Base-by-base conservation (phyloP, 2,329 filamentous ascomycete species). In the Dothidotthia symphoricarpi region DNA sequence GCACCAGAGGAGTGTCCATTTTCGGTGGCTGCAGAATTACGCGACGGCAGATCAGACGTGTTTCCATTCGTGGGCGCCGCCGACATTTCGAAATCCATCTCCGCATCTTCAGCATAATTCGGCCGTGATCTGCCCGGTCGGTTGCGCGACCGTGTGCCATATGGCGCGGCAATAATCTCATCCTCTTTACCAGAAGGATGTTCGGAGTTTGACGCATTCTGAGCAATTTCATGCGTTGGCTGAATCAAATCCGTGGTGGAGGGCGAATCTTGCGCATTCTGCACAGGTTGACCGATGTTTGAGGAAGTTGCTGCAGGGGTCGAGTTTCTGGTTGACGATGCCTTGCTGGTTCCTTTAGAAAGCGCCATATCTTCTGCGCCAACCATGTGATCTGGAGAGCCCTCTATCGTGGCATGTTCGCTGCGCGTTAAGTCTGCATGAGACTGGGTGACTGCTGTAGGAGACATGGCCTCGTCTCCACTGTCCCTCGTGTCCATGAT, bases 31-130 rank as follows among this genome's bases (percentile, higher is more conserved):
- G 52, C 49, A 39, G 60, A 66, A 41, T 49, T 56, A 51, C 60
- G 63, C 61, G 62, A 66, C 41, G 58, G 52, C 36, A 61, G 56
- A 32, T 63, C 65, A 46, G 64, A 76, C 45, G 72, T 72, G 55
- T 74, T 73, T 25, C 72, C 64, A 61, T 83, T 85, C 63, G 81
- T 81, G 36, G 71, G 56, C 45, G 80, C 77, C 60, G 76, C 71
- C 16, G 64, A 58, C 53, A 76, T 78, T 59, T 96, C 91, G 65
- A 89, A 88, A 64, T 97, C 93, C 68, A 87, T 82, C 59, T 97
- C 91, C 53, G 90, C 76, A 67, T 96, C 91, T 69, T 98, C 93
- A 34, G 93, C 91, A 69, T 98, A 98, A 69, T 98, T 98, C 51
- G 85, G 83, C 53, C 93, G 86, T 55, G 85, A 78, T 52, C 78